phyloP scores from a whole-genome alignment of 345 rosid species.

The Populus simonii region DNA sequence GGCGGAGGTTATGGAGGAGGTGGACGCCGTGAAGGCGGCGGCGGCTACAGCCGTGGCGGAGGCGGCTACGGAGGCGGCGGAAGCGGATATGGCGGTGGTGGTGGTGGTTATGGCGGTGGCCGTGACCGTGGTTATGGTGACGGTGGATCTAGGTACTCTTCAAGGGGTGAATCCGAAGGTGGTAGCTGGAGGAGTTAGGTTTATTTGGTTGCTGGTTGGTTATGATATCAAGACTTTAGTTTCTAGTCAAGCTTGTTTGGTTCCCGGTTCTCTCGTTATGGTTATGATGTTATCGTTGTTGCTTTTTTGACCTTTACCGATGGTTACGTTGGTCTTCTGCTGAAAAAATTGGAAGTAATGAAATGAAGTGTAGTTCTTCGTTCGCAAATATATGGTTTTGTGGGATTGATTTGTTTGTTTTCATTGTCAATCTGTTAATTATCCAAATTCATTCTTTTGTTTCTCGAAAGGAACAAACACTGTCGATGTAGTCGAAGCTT shows the following conservation, averaged over 20 bases:
- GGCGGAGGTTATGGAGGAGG: slow-evolving; percentile 45
- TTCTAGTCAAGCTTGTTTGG: neutral
- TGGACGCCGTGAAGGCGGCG: slow-evolving; percentile 43
- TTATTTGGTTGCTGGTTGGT: no score
- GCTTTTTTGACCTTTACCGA: neutral
- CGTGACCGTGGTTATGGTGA: slow-evolving; percentile 46
- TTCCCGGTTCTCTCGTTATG: neutral
- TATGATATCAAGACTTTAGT: neutral
- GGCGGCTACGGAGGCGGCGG: slow-evolving; percentile 45
- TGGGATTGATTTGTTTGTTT: no score
- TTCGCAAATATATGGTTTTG: neutral
- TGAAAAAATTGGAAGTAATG: neutral
- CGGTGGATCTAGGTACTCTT: slow-evolving; percentile 54
- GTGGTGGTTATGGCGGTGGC: slow-evolving; percentile 24
- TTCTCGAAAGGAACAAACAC: no score
- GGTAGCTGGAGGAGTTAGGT: slow-evolving; percentile 61
- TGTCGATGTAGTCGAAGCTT: no score
- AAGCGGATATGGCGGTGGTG: slow-evolving; percentile 29
- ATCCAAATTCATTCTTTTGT: no score
- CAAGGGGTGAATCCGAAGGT: slow-evolving; percentile 51
- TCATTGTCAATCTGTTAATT: no score
- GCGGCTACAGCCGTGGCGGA: slow-evolving; percentile 28
- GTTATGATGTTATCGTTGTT: neutral
- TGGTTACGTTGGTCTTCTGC: neutral
- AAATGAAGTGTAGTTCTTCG: neutral